Base-by-base conservation (phyloP, 1,284 basidiomycete genomes). In the Cutaneotrichosporon sp. region DNA sequence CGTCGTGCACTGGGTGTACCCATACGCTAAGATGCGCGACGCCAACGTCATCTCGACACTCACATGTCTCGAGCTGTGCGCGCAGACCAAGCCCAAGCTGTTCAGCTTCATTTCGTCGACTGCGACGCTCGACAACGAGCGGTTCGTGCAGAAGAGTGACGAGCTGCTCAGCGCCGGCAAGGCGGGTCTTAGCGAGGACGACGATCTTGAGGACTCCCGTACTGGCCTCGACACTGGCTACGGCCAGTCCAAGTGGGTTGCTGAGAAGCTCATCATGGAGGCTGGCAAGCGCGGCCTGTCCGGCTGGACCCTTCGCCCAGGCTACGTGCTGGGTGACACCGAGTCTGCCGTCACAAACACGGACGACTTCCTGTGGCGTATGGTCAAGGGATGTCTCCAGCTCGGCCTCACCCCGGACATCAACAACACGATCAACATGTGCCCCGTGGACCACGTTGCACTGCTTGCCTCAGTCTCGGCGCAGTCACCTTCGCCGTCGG, bases 1-100 rank as follows among this genome's bases (percentile, higher is more conserved):
- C 20, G 77, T 98, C 70, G 96, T 98, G 14, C 96, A 98, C 71
- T 99, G 96, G 96, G 90, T 98, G 3, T 98, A 97, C 75, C 91
- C 93, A 0, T 99, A 99, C 76, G 86, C 90, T 70, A 91, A 87
- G 74, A 81, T 99, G 32, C 87, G 93, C 16, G 81, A 86, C 1
- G 84, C 93, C 25, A 99, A 98, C 70, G 96, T 98, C 12, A 70
- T 93, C 4, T 86, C 88, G 0, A 98, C 96, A 2, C 67, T 97
- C 51, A 87, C 87, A 2, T 84, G 85, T 2, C 80, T 97, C 49
- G 82, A 88, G 45, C 81, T 99, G 26, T 90, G 90, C 12, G 81
- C 77, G 4, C 67, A 84, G 3, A 79, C 79, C 20, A 88, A 85
- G 69, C 81, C 87, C 35, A 98, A 98, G 78, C 74, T 80, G 5